Conservation (phyloP, 257 asterid genomes). For the Jacaranda copaia region DNA sequence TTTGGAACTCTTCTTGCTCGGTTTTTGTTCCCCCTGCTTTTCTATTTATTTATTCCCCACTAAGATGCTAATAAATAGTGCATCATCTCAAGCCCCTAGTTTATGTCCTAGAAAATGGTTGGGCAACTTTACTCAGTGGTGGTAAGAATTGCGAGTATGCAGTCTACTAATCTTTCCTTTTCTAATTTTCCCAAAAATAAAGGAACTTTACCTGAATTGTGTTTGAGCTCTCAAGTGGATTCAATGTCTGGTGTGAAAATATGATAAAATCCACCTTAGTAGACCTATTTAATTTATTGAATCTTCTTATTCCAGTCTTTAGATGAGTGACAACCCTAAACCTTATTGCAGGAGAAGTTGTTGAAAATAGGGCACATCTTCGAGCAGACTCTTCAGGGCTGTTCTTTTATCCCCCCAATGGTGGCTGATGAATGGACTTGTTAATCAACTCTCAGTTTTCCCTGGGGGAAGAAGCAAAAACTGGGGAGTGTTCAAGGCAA, state of each 20-base stretch:
- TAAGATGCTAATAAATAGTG: not conserved
- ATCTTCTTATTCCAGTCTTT: not conserved
- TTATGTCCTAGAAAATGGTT: not conserved
- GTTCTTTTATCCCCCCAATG: conserved; percentile 74
- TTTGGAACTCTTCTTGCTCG: not conserved
- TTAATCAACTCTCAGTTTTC: not conserved
- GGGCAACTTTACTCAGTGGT: not conserved
- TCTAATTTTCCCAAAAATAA: not conserved
- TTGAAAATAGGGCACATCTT: conserved; percentile 87
- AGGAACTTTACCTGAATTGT: not conserved
- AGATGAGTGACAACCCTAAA: not conserved
- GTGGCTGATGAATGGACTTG: conserved; percentile 56
- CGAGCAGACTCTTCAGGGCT: conserved; percentile 86
- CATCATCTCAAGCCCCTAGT: not conserved
- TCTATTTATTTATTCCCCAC: not conserved
- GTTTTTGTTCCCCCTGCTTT: not conserved
- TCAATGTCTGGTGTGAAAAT: not conserved
- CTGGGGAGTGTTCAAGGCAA: not conserved
- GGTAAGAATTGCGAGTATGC: not conserved
- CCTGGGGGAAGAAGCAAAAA: not conserved
- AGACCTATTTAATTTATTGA: not conserved
- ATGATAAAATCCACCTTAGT: not conserved
- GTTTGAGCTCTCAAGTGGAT: not conserved
- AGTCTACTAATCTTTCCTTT: not conserved
- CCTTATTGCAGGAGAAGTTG: conserved; percentile 74